Evolutionary conservation across 192 early-diverging fungal species (phyloP), one percentile per base, ranked within the genome.

Genomic region (Coemansia sp.): DNA sequence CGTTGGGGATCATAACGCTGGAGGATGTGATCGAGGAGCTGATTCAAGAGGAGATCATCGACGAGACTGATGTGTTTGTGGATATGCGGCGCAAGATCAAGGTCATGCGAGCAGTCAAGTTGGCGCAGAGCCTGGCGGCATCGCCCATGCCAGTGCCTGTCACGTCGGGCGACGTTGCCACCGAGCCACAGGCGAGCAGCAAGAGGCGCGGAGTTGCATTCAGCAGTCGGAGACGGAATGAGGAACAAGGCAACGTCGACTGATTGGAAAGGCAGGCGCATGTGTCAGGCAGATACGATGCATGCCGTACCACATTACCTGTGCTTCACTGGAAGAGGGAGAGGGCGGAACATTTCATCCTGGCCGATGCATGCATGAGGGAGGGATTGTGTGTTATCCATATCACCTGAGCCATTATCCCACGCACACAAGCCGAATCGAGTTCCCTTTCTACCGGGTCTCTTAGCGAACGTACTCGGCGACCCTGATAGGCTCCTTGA

Each of bases 1-100:
- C 87, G 13, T 65, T 90, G 8, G 91, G 91, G 33, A 86, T 91
- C n/a, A 87, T 93, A 35, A 93, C 91, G 2, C 76, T 93, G 37
- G 91, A 93, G 66, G 91, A 93, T 70, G 89, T 93, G 7, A 93
- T 93, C 64, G 92, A 93, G 77, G 92, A 92, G 67, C 73, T 93
- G 18, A 88, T 93, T 60, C 90, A 89, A 36, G 92, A 93, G 70
- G 89, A 92, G 66, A 92, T 92, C 59, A 84, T 92, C 34, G 91
- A 92, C 66, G 91, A 92, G 65, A 91, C 91, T 1, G 91, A 91
- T 68, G 90, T 87, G 64, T 85, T 85, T 68, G 52, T 85, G 21
- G 83, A 85, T 14, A 79, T 82, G 35, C 73, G 77, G 37, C 56
- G 68, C 37, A 61, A 66, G 25, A 76, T 82, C 59, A 75, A 64